Percentiles rank a stretch among this genome's conserved stretches.
These are phyloP conservation scores for Stagonosporopsis tanaceti DNA, from an alignment of 2,329 filamentous ascomycete species.

Conservation along the genomic window DNA sequence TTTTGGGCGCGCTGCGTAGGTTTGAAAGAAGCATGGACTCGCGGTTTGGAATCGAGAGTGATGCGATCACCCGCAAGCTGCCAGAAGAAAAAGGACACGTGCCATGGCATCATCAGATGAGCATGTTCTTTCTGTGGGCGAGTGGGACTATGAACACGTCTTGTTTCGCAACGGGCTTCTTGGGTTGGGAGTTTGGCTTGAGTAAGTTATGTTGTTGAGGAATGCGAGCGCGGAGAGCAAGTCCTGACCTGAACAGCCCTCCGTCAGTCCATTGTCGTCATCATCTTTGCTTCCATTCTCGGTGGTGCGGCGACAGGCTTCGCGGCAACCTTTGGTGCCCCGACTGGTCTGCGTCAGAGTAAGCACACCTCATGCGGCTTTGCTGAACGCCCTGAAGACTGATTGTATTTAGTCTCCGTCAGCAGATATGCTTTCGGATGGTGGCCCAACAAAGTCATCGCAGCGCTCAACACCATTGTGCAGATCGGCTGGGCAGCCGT, in stretches of 20 bases:
- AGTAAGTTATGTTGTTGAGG: constrained; percentile 25
- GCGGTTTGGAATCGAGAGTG: constrained; percentile 34
- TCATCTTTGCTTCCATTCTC: constrained; percentile 52
- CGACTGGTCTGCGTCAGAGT: constrained; percentile 53
- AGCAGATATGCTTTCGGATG: constrained; percentile 55
- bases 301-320: constrained; percentile 53
- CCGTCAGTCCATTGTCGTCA: constrained; percentile 53
- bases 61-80: constrained; percentile 35
- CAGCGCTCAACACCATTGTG: constrained; percentile 57
- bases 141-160: constrained; percentile 54
- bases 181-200: constrained; percentile 60
- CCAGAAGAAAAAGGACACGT: constrained; percentile 39
- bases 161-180: constrained; percentile 50
- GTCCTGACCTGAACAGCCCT: constrained; percentile 36
- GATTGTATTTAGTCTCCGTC: constrained; percentile 9
- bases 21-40: constrained; percentile 33
- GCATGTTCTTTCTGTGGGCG: constrained; percentile 56
- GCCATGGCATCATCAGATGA: constrained; percentile 37
- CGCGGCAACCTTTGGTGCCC: constrained; percentile 53
- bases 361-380: constrained; percentile 31
- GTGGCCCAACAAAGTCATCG: constrained; percentile 59
- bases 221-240: constrained; percentile 1
- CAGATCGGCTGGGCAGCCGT: constrained; percentile 55
- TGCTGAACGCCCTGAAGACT: neutral
- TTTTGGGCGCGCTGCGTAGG: constrained; percentile 27